A percentile compares a stretch with the other conserved stretches of the same genome.
phyloP scores from a whole-genome alignment of 2,329 filamentous ascomycete genomes.

The Pseudocercospora fuligena region DNA sequence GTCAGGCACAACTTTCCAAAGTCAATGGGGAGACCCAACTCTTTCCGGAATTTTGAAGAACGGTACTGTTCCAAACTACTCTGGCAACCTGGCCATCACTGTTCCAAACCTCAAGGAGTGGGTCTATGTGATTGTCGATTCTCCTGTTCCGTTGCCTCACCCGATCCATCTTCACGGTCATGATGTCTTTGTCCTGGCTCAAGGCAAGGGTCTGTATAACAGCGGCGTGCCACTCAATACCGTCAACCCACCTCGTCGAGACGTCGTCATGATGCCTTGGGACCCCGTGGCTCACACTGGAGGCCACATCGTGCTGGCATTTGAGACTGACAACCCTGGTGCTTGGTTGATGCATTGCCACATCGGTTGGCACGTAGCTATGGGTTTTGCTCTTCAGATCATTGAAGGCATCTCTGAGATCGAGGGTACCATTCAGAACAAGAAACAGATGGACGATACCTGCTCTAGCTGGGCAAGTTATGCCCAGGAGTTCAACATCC shows the following conservation, averaged over 20 bases:
- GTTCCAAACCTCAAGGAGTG: conserved; percentile 42
- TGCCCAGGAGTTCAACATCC: not conserved
- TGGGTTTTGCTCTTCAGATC: conserved; percentile 36
- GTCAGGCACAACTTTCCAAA: conserved; percentile 46
- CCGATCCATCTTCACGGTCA: conserved; percentile 47
- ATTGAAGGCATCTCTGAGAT: conserved; percentile 21
- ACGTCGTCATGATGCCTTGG: conserved; percentile 52
- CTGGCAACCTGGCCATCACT: conserved; percentile 44
- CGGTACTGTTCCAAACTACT: conserved; percentile 42
- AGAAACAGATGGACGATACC: not conserved
- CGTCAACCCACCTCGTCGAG: conserved; percentile 55
- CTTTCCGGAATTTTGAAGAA: conserved; percentile 42
- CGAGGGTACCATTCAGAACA: not conserved
- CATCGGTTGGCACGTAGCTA: conserved; percentile 62
- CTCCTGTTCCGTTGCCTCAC: conserved; percentile 43
- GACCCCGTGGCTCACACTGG: conserved; percentile 22
- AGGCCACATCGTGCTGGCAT: conserved; percentile 57
- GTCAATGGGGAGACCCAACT: conserved; percentile 47
- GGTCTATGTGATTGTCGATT: conserved; percentile 53
- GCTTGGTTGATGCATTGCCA: conserved; percentile 56
- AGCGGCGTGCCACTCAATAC: conserved; percentile 40
- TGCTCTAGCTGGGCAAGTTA: conserved; percentile 3
- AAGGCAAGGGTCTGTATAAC: conserved; percentile 36
- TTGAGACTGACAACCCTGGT: conserved; percentile 59
- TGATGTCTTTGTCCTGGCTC: conserved; percentile 43